Base-by-base conservation (phyloP, 78 protist species). In the Ministeria vibrans region DNA sequence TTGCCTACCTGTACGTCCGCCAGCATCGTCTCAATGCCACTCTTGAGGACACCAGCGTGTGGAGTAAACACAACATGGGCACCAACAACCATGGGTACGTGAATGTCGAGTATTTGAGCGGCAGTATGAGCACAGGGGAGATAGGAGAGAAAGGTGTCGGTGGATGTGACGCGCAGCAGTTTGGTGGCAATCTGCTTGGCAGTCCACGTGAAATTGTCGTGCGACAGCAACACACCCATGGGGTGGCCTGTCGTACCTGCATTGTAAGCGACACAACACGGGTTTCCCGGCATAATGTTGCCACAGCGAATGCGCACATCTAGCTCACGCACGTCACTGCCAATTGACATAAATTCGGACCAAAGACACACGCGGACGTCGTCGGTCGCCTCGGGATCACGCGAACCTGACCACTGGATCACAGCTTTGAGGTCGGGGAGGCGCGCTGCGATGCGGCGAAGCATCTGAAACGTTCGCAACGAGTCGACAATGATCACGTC, bases 51-150 rank as follows among this genome's bases (percentile, higher is more conserved):
- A 3, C 78, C 90, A 71, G 46, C 36, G 59, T 62, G 83, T 32
- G 77, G 74, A 30, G 90, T 90, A 77, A 83, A 86, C 30, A 38
- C 30, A 36, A 80, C 86, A 34, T 74, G 30, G 70, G 81, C 43
- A 83, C 82, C 77, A 83, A 0, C 25, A 46, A 78, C 45, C n/a
- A 79, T 49, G 62, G 91, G 91, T 20, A 70, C 87, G 71, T 78
- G 42, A 18, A 88, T 27, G 71, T 88, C 87, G 30, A 83, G 71
- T 23, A 91, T 75, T 80, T 78, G 85, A 41, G 77, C 92, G 25
- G 92, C 92, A 13, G 88, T 74, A 79, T 88, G 92, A 27, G 78
- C 45, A 7, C 86, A 68, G 32, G 95, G 92, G 2, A 91, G 85
- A 81, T 86, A 88, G 44, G 87, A 80, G 30, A 91, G 34, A 25